Conservation (phyloP, 345 rosid species). For the Citrus trifoliata region DNA sequence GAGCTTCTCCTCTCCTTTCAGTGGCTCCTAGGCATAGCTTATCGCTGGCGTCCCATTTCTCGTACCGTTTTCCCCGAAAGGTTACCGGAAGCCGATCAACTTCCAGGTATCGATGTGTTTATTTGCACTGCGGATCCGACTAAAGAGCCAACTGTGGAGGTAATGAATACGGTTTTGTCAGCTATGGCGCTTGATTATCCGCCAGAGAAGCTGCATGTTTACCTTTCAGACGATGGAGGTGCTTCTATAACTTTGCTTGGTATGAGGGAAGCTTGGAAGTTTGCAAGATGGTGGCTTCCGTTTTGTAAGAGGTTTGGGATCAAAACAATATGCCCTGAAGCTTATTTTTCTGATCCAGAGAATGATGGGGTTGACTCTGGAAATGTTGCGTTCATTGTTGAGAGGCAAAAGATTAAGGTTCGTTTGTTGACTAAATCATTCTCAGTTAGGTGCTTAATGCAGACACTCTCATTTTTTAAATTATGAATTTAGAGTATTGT, state of each 20-base stretch:
- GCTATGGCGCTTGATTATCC: constrained; percentile 54
- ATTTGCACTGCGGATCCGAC: constrained; percentile 42
- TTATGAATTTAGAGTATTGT: too few relatives aligned
- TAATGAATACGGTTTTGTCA: constrained; percentile 43
- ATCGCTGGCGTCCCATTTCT: constrained; percentile 31
- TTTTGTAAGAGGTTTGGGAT: constrained; percentile 36
- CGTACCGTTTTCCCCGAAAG: constrained; percentile 36
- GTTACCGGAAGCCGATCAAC: constrained; percentile 19
- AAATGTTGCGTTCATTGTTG: constrained; percentile 3
- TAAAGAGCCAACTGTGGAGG: constrained; percentile 41
- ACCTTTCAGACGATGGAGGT: constrained; percentile 50
- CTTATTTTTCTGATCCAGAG: constrained; percentile 24
- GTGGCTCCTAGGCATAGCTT: constrained; percentile 32
- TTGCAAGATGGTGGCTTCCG: constrained; percentile 48
- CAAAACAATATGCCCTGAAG: constrained; percentile 26
- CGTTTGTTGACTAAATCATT: neutral
- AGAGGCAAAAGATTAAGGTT: constrained; percentile 20
- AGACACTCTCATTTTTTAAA: too few relatives aligned
- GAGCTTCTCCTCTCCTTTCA: constrained; percentile 27
- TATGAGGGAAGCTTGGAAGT: constrained; percentile 34
- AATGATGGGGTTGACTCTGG: neutral
- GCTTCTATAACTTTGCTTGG: constrained; percentile 32
- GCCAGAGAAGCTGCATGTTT: constrained; percentile 39
- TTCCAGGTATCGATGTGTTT: constrained; percentile 44
- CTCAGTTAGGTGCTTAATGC: too few relatives aligned